Evolutionary conservation across 192 early-diverging fungal genomes (phyloP).

Genomic region (Dissophora globulifera): DNA sequence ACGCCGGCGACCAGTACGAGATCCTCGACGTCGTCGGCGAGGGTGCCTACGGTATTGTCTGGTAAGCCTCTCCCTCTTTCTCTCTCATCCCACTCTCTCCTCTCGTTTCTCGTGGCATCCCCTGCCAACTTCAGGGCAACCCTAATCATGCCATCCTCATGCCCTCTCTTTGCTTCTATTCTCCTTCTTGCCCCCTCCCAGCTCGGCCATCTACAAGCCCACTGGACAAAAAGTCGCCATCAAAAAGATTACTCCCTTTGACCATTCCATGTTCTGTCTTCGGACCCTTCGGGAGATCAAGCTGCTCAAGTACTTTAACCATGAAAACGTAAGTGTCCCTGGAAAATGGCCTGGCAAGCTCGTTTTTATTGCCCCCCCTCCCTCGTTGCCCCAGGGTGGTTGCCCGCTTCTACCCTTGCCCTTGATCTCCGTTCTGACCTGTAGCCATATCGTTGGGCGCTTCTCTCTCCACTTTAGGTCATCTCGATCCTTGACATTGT

Average conservation of each 20-base stretch:
- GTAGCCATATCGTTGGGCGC: no score
- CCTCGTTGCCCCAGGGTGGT: no score
- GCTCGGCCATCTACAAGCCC: conserved; percentile 83
- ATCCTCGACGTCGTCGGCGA: conserved; percentile 88
- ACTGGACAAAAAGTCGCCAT: conserved; percentile 90
- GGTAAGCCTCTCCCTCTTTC: conserved; percentile 64
- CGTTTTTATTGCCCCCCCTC: no score
- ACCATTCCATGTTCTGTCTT: conserved; percentile 86
- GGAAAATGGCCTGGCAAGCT: no score
- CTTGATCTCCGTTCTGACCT: no score
- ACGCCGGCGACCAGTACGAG: conserved; percentile 86
- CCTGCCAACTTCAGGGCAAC: no score
- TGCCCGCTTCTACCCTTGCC: no score
- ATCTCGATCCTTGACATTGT: conserved; percentile 93
- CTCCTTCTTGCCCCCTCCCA: conserved; percentile 32
- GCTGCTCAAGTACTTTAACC: conserved; percentile 85
- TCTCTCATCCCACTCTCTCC: neutral
- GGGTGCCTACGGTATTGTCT: conserved; percentile 94
- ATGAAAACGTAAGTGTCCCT: conserved; percentile 73
- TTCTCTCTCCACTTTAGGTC: conserved; percentile 67
- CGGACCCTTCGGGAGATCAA: conserved; percentile 88
- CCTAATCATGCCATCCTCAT: no score
- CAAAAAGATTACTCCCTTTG: conserved; percentile 90
- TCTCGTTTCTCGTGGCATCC: neutral
- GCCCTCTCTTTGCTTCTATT: neutral